Evolutionary conservation across 768 basidiomycete genomes (phyloP).

Genomic region (Mycena latifolia): DNA sequence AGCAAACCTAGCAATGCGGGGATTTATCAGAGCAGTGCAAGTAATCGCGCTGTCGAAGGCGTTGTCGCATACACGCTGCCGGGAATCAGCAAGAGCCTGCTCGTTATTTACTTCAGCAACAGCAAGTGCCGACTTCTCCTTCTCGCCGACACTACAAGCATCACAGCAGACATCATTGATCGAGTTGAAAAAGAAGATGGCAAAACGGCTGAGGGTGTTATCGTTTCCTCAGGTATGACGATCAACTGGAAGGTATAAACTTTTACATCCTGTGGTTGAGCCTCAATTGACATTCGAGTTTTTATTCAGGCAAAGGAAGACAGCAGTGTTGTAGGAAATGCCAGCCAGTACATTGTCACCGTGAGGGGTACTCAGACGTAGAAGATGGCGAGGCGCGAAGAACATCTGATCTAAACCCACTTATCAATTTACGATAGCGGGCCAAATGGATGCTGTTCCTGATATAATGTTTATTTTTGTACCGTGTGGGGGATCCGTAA

Average conservation of each 20-base stretch:
- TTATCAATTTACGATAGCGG: neutral
- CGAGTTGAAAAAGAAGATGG: neutral
- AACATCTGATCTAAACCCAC: neutral
- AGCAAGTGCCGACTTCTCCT: constrained; percentile 11
- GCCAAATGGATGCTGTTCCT: neutral
- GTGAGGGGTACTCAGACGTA: constrained; percentile 8
- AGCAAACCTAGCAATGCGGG: constrained; percentile 12
- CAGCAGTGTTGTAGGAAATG: constrained; percentile 7
- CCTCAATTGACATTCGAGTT: neutral
- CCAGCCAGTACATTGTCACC: constrained; percentile 10
- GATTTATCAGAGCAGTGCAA: constrained; percentile 15
- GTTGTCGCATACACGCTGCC: constrained; percentile 13
- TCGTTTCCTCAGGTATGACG: neutral
- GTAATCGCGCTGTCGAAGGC: constrained; percentile 1
- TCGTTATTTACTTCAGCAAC: constrained; percentile 16
- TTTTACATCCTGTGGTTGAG: neutral
- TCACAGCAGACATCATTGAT: constrained; percentile 6
- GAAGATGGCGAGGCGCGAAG: neutral
- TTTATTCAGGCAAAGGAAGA: constrained; percentile 14
- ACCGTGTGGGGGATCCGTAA: neutral
- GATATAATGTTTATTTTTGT: neutral
- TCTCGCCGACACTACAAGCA: neutral
- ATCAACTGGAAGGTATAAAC: constrained; percentile 12
- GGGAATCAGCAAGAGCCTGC: constrained; percentile 13
- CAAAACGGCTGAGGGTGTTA: neutral